Conservation (phyloP, 306 rosid genomes). For the Albizia julibrissin region DNA sequence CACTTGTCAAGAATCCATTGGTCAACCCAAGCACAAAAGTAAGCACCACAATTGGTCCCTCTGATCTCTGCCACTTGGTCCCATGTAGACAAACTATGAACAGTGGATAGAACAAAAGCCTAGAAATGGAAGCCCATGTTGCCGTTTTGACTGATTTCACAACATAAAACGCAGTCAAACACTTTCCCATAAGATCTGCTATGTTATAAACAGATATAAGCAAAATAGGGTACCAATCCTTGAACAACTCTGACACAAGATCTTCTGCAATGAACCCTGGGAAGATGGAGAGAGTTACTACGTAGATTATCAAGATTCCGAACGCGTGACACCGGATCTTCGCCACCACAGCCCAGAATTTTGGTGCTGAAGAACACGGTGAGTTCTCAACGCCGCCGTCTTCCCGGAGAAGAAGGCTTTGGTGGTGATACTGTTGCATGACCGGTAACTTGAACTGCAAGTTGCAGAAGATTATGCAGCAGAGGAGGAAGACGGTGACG, state of each 20-base stretch:
- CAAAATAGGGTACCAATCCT: slow-evolving; percentile 92
- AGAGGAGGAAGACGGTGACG: slow-evolving; percentile 60
- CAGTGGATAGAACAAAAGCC: slow-evolving; percentile 82
- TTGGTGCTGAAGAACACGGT: slow-evolving; percentile 47
- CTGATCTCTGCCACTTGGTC: slow-evolving; percentile 79
- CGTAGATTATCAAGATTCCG: slow-evolving; percentile 69
- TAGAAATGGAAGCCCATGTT: slow-evolving; percentile 60
- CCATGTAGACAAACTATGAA: slow-evolving; percentile 81
- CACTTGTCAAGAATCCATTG: slow-evolving; percentile 89
- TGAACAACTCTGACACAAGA: slow-evolving; percentile 60
- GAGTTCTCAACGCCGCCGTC: neutral
- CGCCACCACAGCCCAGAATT: slow-evolving; percentile 58
- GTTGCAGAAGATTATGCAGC: slow-evolving; percentile 74
- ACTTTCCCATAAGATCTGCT: slow-evolving; percentile 81
- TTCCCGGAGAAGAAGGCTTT: slow-evolving; percentile 29
- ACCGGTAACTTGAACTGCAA: slow-evolving; percentile 72
- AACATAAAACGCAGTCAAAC: slow-evolving; percentile 70
- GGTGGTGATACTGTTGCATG: slow-evolving; percentile 56
- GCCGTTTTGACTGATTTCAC: slow-evolving; percentile 57
- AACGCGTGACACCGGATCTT: slow-evolving; percentile 64
- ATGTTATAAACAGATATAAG: slow-evolving; percentile 72
- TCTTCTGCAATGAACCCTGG: slow-evolving; percentile 91
- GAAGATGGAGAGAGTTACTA: slow-evolving; percentile 85
- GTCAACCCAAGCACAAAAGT: slow-evolving; percentile 83
- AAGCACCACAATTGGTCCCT: slow-evolving; percentile 54